Evolutionary conservation across 768 basidiomycete species (phyloP), one percentile per base, ranked within the genome.

Genomic region (Collybiopsis luxurians): DNA sequence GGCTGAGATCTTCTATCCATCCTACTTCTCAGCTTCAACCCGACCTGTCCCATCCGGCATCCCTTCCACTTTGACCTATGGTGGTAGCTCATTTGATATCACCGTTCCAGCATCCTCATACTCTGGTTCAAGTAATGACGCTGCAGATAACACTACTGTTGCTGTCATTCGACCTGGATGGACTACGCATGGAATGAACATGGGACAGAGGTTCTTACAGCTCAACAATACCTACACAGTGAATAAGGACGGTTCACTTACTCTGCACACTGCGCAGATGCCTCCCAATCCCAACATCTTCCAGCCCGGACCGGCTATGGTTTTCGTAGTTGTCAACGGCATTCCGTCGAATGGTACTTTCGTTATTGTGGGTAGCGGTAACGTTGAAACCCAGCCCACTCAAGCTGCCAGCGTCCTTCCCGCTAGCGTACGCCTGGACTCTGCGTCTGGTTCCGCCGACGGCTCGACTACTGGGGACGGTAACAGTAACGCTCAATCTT

Each of bases 1-100:
- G 30, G 86, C 89, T 1, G 94, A 96, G 68, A 80, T 87, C 39
- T 99, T 95, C 78, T 98, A 95, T 75, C 96, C 96, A 0, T 79
- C 85, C 11, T 99, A 96, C 75, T 98, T 89, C 75, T 76, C 81
- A 39, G 80, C 87, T 11, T 65, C 71, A 44, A 75, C 76, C 0
- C 87, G 94, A 11, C 96, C 96, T 1, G 71, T 71, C 1, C 89
- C 88, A 13, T 67, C 75, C 13, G 87, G 89, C 5, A 68, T 92
- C 0, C 95, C 95, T 0, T 71, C 70, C n/a, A 88, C 74, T 1
- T 75, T 99, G 50, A 72, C 82, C 0, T 99, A 99, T 64, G 96
- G 96, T 38, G 96, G 96, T 1, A 59, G 74, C 26, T 74, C 79
- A 17, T 97, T 97, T 69, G 83, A 95, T 69, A 73, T 98, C 60